Base-by-base conservation (phyloP, 257 asterid genomes). In the Primulina eburnea region DNA sequence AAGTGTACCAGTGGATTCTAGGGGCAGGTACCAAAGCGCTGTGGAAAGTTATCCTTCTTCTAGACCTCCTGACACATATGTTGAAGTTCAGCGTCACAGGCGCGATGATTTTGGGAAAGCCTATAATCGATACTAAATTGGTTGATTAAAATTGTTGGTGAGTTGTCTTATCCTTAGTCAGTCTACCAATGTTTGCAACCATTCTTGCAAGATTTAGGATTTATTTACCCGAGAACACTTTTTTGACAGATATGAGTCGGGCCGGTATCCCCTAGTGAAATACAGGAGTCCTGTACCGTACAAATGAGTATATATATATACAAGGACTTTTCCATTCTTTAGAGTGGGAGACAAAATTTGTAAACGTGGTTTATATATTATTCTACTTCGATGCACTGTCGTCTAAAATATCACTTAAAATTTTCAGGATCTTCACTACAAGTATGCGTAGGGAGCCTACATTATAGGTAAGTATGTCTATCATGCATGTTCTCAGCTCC, bases 71-170 rank as follows among this genome's bases (percentile, higher is more conserved):
- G 92, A 81, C 65, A 65, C 71, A 28, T 87, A 82, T 56, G 89
- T 78, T 4, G 88, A 90, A 67, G 83, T 85, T 77, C 92, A 85
- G 82, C 90, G 79, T 70, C 93, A 81, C 77, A 85, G 95, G 72
- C 95, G 86, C 24, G 90, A 83, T 68, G 92, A 92, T 72, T 83
- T 78, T 60, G 87, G 87, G 70, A 88, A 81, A 73, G 68, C 96
- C 37, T 86, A 83, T 76, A 82, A 86, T 75, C 86, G 92, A 62
- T 90, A 81, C 86, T 92, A 76, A 78, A 73, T 75, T 86, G 78
- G 75, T 74, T 57, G 71, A 67, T 71, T 78, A 79, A 73, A 67
- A 76, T 65, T 76, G 71, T 70, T 60, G 96, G 97, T 90, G 89
- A 90, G 98, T 90, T 64, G 78, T 65, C 81, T 82, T 62, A 75